These are phyloP conservation scores for Penicillium sp. DNA, from an alignment of 2,329 filamentous ascomycete genomes.

Conservation along the genomic window DNA sequence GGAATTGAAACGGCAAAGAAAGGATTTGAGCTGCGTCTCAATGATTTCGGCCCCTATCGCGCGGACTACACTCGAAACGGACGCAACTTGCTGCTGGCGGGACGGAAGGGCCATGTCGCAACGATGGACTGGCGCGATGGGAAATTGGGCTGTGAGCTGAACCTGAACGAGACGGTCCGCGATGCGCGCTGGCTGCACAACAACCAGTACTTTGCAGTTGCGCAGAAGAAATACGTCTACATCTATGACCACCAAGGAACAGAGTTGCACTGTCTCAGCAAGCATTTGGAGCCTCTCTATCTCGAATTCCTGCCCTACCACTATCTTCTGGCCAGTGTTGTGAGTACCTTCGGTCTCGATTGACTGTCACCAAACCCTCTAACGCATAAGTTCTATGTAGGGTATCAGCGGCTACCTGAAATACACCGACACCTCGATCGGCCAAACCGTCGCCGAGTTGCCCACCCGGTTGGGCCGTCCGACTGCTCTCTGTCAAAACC, in stretches of 20 bases:
- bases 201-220: conserved; percentile 87
- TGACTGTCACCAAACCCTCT: background rate
- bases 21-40: conserved; percentile 82
- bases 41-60: conserved; percentile 79
- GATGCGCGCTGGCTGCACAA: conserved; percentile 93
- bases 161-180: conserved; percentile 84
- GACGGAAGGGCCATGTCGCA: conserved; percentile 90
- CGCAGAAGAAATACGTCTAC: conserved; percentile 94
- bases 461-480: conserved; percentile 82
- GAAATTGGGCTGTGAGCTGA: conserved; percentile 85
- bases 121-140: conserved; percentile 95
- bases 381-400: conserved; percentile 43
- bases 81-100: conserved; percentile 77
- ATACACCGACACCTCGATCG: conserved; percentile 94
- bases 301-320: conserved; percentile 97
- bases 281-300: conserved; percentile 85
- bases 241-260: conserved; percentile 92
- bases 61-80: conserved; percentile 91
- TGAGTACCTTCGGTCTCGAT: conserved; percentile 44
- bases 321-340: conserved; percentile 83
- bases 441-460: conserved; percentile 80
- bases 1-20: conserved; percentile 85
- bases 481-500: conserved; percentile 81
- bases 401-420: conserved; percentile 78
- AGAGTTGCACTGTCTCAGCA: conserved; percentile 85